These are phyloP conservation scores for Clonostachys rosea DNA, from an alignment of 2,329 filamentous ascomycete species.

Conservation along the genomic window DNA sequence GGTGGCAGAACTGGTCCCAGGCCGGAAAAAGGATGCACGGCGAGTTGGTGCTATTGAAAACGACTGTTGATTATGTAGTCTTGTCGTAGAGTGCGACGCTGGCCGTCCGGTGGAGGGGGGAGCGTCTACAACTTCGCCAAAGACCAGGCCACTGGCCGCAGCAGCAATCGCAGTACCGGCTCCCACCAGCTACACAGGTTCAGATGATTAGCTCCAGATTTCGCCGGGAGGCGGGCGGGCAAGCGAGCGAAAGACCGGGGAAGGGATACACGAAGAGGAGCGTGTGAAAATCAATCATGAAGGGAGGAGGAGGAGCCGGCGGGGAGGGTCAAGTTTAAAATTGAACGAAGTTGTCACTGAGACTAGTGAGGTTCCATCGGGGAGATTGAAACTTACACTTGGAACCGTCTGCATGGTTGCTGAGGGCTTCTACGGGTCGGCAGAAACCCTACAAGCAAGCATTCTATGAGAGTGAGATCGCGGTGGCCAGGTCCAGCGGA, in stretches of 20 bases:
- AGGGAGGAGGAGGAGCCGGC: constrained; percentile 1
- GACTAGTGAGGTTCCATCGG: not conserved
- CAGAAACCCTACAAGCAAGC: constrained; percentile 25
- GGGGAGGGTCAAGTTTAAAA: constrained; percentile 1
- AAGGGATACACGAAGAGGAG: constrained; percentile 3
- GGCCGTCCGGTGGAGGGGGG: constrained; percentile 10
- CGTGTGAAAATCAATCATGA: constrained; percentile 9
- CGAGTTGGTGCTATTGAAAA: not conserved
- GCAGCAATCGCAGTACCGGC: constrained; percentile 58
- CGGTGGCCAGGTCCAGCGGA: constrained; percentile 16
- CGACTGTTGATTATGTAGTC: not conserved
- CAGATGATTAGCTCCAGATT: not conserved
- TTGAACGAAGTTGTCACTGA: not conserved
- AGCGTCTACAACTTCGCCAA: constrained; percentile 47
- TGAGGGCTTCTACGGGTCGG: constrained; percentile 30
- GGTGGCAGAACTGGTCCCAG: constrained; percentile 34
- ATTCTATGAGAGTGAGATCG: constrained; percentile 21
- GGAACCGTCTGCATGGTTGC: constrained; percentile 51
- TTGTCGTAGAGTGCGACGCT: constrained; percentile 1
- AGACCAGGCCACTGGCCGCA: constrained; percentile 53
- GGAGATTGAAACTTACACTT: constrained; percentile 30
- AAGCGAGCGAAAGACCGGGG: not conserved
- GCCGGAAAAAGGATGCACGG: constrained; percentile 23
- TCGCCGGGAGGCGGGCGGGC: not conserved
- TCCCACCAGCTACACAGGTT: constrained; percentile 48